A percentile compares a stretch with the other conserved stretches of the same genome.
phyloP scores from a whole-genome alignment of 164 flowering plant species.

The Annona cherimola region DNA sequence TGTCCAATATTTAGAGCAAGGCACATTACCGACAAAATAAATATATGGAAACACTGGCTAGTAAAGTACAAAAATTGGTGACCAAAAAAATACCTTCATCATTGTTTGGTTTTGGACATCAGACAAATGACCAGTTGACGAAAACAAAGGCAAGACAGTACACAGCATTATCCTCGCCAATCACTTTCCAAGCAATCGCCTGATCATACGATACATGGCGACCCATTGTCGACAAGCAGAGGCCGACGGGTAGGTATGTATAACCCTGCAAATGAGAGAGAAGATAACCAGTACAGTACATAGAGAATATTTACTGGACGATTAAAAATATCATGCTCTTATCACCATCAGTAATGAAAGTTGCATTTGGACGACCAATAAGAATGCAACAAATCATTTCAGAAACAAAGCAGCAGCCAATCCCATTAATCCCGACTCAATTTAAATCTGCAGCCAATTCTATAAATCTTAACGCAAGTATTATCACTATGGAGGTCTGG shows the following conservation, averaged over 20 bases:
- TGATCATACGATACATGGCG: slow-evolving; percentile 78
- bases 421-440: no score
- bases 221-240: slow-evolving; percentile 84
- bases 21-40: background rate
- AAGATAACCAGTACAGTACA: background rate
- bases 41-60: slow-evolving; percentile 7
- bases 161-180: slow-evolving; percentile 54
- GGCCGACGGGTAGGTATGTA: slow-evolving; percentile 71
- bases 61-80: slow-evolving; percentile 15
- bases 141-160: slow-evolving; percentile 86
- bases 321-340: no score
- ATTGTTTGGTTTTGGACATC: slow-evolving; percentile 15
- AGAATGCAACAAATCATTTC: no score
- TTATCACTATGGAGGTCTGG: no score
- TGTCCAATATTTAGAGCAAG: background rate
- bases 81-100: background rate
- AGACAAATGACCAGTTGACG: slow-evolving; percentile 89
- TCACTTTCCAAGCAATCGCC: slow-evolving; percentile 86
- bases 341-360: no score
- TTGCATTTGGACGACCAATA: no score
- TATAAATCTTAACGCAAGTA: no score
- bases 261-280: slow-evolving; percentile 50
- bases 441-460: no score
- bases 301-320: background rate
- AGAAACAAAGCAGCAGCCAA: no score